Percentiles rank a stretch among this genome's conserved stretches.
phyloP scores from a whole-genome alignment of 495 filamentous ascomycete species.

The Aspergillus wentii region DNA sequence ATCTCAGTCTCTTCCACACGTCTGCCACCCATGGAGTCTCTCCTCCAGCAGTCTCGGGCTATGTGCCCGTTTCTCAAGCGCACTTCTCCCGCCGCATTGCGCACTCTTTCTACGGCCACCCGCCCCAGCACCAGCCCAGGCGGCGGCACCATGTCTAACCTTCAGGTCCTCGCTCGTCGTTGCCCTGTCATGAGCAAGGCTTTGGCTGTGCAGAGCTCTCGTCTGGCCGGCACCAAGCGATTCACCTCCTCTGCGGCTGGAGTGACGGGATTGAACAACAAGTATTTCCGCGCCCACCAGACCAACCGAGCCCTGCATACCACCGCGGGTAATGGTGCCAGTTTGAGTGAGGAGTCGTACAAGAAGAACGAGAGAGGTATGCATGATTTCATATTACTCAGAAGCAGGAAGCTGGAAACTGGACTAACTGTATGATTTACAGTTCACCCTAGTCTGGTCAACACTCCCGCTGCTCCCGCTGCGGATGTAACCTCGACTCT shows the following conservation, averaged over 20 bases:
- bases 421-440: constrained; percentile 4
- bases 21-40: constrained; percentile 92
- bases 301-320: constrained; percentile 77
- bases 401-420: constrained; percentile 4
- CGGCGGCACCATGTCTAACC: constrained; percentile 92
- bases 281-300: constrained; percentile 26
- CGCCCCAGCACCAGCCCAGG: constrained; percentile 64
- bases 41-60: constrained; percentile 87
- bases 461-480: constrained; percentile 2
- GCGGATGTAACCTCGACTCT: constrained; percentile 2
- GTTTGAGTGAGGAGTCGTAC: constrained; percentile 60
- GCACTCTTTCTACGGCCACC: constrained; percentile 80
- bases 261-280: constrained; percentile 30
- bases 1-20: constrained; percentile 8
- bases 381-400: constrained; percentile 12
- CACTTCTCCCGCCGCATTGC: constrained; percentile 82
- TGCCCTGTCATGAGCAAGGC: constrained; percentile 99
- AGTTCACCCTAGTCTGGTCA: constrained; percentile 21
- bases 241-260: constrained; percentile 39
- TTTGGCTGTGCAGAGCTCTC: constrained; percentile 79
- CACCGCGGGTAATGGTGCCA: constrained; percentile 65
- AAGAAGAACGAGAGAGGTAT: constrained; percentile 51
- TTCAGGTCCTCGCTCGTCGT: constrained; percentile 88
- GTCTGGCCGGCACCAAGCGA: constrained; percentile 41
- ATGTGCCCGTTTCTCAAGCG: constrained; percentile 98